phyloP scores from a whole-genome alignment of 2,329 filamentous ascomycete species.

The Alternaria burnsii region DNA sequence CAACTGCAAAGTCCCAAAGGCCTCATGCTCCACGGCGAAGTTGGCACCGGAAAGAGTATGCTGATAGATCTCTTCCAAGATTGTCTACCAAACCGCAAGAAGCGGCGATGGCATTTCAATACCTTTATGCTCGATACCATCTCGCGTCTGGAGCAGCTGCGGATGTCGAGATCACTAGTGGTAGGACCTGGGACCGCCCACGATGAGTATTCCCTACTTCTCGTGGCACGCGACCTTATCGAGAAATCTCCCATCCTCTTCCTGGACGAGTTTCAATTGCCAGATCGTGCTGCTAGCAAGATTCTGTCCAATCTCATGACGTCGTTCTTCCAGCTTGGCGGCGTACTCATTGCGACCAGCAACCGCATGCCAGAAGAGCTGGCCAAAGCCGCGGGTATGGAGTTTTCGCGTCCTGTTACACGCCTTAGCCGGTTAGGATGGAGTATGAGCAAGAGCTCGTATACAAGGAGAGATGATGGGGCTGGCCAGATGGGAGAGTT shows the following conservation, averaged over 20 bases:
- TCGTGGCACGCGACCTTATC: constrained; percentile 78
- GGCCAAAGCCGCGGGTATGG: constrained; percentile 75
- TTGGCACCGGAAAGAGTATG: constrained; percentile 86
- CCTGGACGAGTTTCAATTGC: constrained; percentile 83
- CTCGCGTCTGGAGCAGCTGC: constrained; percentile 73
- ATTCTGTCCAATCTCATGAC: constrained; percentile 82
- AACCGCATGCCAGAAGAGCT: constrained; percentile 87
- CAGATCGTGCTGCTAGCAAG: constrained; percentile 79
- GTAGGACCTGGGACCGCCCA: constrained; percentile 30
- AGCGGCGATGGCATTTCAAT: constrained; percentile 83
- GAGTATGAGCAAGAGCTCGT: constrained; percentile 59
- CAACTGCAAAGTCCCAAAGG: constrained; percentile 76
- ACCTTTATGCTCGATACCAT: constrained; percentile 85
- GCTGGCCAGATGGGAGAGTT: constrained; percentile 71
- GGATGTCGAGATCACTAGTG: constrained; percentile 51
- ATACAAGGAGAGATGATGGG: constrained; percentile 52
- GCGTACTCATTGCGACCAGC: constrained; percentile 80
- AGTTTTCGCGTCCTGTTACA: constrained; percentile 67
- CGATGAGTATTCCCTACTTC: constrained; percentile 74
- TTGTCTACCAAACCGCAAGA: constrained; percentile 75
- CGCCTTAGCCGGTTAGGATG: constrained; percentile 49
- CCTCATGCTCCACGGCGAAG: constrained; percentile 80
- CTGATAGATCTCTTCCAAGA: constrained; percentile 84
- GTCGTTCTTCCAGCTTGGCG: constrained; percentile 81
- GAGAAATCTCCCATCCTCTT: constrained; percentile 79